Conservation (phyloP, 805 yeast species). For the Hanseniaspora taiwanica region DNA sequence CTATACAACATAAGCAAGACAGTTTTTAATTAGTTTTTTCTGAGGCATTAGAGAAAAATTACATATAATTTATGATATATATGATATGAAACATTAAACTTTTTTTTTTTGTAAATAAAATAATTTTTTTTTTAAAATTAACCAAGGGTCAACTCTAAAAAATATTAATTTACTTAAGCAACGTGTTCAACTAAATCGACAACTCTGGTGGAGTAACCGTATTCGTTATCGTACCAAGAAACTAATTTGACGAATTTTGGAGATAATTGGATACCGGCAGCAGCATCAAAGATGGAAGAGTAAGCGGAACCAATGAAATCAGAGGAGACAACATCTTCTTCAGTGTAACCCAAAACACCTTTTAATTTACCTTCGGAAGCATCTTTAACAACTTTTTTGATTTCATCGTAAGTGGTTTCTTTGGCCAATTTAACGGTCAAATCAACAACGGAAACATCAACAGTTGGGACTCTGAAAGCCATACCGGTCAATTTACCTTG, state of each 20-base stretch:
- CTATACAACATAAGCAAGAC: too few species aligned
- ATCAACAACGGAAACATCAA: conserved; percentile 61
- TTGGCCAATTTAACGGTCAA: conserved; percentile 50
- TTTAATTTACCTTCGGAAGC: conserved; percentile 47
- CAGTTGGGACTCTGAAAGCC: conserved; percentile 64
- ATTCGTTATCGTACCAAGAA: conserved; percentile 67
- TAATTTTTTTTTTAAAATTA: background rate
- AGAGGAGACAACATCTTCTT: conserved; percentile 57
- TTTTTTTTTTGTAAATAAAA: too few species aligned
- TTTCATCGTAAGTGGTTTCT: conserved; percentile 49
- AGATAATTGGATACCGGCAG: conserved; percentile 58
- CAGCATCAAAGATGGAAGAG: conserved; percentile 56
- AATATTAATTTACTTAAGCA: conserved; percentile 23
- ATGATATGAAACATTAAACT: too few species aligned
- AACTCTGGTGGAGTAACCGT: conserved; percentile 66
- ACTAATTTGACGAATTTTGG: conserved; percentile 59
- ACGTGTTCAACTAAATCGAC: conserved; percentile 57
- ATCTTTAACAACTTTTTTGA: conserved; percentile 43
- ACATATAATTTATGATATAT: too few species aligned
- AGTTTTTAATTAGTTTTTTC: too few species aligned
- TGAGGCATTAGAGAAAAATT: too few species aligned
- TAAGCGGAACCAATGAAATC: conserved; percentile 51
- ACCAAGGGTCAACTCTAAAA: background rate
- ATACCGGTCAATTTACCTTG: conserved; percentile 65
- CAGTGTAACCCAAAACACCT: conserved; percentile 58